Conservation (phyloP, 2,329 filamentous ascomycete genomes). For the Lachnellula willkommii region DNA sequence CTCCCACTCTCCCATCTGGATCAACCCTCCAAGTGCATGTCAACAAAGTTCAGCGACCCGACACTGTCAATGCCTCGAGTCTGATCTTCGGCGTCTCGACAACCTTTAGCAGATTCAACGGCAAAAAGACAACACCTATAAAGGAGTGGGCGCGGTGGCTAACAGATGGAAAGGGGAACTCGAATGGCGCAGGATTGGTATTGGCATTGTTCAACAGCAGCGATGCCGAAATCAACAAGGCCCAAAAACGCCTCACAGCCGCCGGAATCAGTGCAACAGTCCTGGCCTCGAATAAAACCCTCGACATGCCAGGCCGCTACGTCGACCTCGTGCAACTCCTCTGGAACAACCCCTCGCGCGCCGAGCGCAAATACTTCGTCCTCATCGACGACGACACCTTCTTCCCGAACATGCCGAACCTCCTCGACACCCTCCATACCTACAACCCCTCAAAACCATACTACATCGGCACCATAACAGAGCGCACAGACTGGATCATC, state of each 20-base stretch:
- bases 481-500: constrained; percentile 29
- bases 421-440: constrained; percentile 31
- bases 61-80: constrained; percentile 48
- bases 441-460: constrained; percentile 26
- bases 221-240: constrained; percentile 45
- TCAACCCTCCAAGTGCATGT: constrained; percentile 25
- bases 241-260: constrained; percentile 40
- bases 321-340: constrained; percentile 50
- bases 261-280: constrained; percentile 54
- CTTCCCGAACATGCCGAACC: constrained; percentile 26
- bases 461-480: constrained; percentile 31
- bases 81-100: constrained; percentile 57
- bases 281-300: constrained; percentile 45
- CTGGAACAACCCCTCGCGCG: constrained; percentile 42
- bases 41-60: constrained; percentile 42
- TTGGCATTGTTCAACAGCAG: constrained; percentile 49
- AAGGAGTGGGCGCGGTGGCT: constrained; percentile 57
- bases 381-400: constrained; percentile 33
- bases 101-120: constrained; percentile 51
- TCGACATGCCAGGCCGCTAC: constrained; percentile 56
- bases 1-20: constrained; percentile 15
- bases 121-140: constrained; percentile 45
- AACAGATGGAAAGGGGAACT: constrained; percentile 49
- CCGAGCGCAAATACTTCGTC: constrained; percentile 25
- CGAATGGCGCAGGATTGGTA: constrained; percentile 53